Conservation (phyloP, 768 basidiomycete species). For the Megacollybia marginata region DNA sequence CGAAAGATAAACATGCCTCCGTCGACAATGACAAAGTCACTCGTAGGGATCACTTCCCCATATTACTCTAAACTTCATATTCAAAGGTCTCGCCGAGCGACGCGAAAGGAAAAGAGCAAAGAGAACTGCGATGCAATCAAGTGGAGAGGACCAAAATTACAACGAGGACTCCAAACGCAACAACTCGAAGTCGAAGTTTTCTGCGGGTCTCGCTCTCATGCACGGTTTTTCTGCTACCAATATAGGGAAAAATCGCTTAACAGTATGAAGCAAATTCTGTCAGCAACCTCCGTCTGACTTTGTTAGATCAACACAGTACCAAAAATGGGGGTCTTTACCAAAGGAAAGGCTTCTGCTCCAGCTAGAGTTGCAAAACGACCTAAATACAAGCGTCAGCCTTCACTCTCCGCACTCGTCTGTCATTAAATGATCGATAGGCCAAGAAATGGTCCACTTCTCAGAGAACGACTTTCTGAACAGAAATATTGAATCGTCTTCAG, state of each 20-base stretch:
- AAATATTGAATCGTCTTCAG: background rate
- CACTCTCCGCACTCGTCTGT: background rate
- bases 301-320: constrained; percentile 34
- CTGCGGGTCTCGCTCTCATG: constrained; percentile 55
- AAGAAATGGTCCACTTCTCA: constrained; percentile 26
- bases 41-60: constrained; percentile 12
- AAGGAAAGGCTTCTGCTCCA: constrained; percentile 54
- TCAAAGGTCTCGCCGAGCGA: constrained; percentile 54
- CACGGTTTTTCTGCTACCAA: constrained; percentile 60
- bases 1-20: constrained; percentile 1
- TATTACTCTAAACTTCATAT: background rate
- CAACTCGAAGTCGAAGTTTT: constrained; percentile 22
- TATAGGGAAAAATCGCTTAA: constrained; percentile 54
- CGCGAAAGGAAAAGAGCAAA: constrained; percentile 57
- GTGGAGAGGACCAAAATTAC: constrained; percentile 11
- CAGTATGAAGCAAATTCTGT: constrained; percentile 29
- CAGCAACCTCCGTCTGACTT: background rate
- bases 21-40: constrained; percentile 15
- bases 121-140: constrained; percentile 41
- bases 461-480: constrained; percentile 39
- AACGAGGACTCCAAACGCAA: constrained; percentile 3
- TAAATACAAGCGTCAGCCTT: constrained; percentile 16
- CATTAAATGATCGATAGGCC: background rate
- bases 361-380: constrained; percentile 17
- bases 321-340: constrained; percentile 53